phyloP scores from a whole-genome alignment of 2,329 filamentous ascomycete species.

The Magnaporthiopsis poae region DNA sequence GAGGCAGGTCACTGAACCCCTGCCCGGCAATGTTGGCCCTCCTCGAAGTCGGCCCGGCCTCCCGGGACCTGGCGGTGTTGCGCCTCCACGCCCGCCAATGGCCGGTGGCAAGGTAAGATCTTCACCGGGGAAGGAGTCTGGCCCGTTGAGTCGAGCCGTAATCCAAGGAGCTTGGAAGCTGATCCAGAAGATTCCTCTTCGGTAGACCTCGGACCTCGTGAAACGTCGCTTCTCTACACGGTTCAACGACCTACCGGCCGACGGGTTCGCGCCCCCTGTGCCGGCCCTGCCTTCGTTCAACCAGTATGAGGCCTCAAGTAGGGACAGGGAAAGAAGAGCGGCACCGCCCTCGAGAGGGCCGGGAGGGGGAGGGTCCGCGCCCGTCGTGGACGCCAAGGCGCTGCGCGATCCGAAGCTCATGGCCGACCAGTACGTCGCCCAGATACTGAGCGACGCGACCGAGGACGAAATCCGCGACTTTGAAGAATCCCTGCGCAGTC shows the following conservation, averaged over 20 bases:
- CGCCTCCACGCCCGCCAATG: conserved; percentile 33
- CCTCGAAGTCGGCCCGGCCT: conserved; percentile 23
- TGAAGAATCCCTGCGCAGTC: conserved; percentile 62
- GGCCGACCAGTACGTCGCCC: conserved; percentile 68
- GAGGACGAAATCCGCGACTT: conserved; percentile 80
- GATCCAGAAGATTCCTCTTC: not conserved
- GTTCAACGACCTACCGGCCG: conserved; percentile 67
- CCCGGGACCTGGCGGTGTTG: conserved; percentile 18
- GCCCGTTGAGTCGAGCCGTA: not conserved
- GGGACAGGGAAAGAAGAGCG: conserved; percentile 32
- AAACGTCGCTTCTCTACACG: conserved; percentile 90
- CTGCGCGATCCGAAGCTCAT: conserved; percentile 70
- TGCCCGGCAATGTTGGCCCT: conserved; percentile 35
- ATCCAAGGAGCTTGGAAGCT: not conserved
- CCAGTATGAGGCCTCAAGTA: conserved; percentile 42
- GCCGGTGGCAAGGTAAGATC: conserved; percentile 45
- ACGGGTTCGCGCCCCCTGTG: conserved; percentile 65
- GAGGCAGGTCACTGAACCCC: conserved; percentile 52
- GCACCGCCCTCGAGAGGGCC: conserved; percentile 43
- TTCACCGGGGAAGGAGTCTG: not conserved
- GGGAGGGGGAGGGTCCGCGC: conserved; percentile 29
- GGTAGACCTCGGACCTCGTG: conserved; percentile 67
- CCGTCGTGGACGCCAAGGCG: conserved; percentile 63
- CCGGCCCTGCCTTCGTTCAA: conserved; percentile 54
- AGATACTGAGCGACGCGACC: conserved; percentile 69